These are phyloP conservation scores for Kalmanozyma brasiliensis DNA, from an alignment of 1,284 basidiomycete species.

Conservation along the genomic window DNA sequence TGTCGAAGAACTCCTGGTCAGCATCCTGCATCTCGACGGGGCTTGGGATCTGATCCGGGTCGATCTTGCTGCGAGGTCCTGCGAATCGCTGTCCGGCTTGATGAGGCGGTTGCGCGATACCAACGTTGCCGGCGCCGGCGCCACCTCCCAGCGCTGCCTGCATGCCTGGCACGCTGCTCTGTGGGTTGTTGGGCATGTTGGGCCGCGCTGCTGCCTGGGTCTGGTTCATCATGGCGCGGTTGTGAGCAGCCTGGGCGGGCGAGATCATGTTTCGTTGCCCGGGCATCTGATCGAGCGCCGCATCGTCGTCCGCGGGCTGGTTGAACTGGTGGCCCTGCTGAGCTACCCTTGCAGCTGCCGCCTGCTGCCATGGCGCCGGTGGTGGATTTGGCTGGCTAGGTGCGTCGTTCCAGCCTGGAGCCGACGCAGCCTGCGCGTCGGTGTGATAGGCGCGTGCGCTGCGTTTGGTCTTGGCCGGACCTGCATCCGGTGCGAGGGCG, in stretches of 20 bases:
- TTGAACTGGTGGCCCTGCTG: slow-evolving; percentile 42
- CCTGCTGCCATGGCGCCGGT: slow-evolving; percentile 62
- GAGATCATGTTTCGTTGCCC: slow-evolving; percentile 64
- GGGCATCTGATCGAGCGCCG: slow-evolving; percentile 65
- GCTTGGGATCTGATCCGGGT: slow-evolving; percentile 90
- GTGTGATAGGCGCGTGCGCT: slow-evolving; percentile 67
- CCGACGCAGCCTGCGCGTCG: slow-evolving; percentile 43
- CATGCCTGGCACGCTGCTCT: slow-evolving; percentile 39
- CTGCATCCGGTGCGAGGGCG: slow-evolving; percentile 23
- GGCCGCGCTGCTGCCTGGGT: slow-evolving; percentile 16
- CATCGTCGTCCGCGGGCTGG: slow-evolving; percentile 35
- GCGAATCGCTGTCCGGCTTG: slow-evolving; percentile 69
- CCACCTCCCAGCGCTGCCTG: slow-evolving; percentile 34
- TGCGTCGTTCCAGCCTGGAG: slow-evolving; percentile 61
- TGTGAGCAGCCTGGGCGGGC: slow-evolving; percentile 57
- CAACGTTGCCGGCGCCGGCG: slow-evolving; percentile 1
- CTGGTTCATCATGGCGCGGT: slow-evolving; percentile 55
- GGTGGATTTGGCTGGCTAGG: slow-evolving; percentile 53
- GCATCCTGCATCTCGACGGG: slow-evolving; percentile 84
- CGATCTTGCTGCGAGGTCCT: slow-evolving; percentile 81
- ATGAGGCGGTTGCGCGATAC: slow-evolving; percentile 69
- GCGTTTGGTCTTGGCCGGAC: slow-evolving; percentile 60
- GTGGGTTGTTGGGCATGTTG: slow-evolving; percentile 36
- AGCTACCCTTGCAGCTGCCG: slow-evolving; percentile 58
- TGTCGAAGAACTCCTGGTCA: slow-evolving; percentile 85